Evolutionary conservation across 2,329 filamentous ascomycete genomes (phyloP).

Genomic region (Fusarium avenaceum): DNA sequence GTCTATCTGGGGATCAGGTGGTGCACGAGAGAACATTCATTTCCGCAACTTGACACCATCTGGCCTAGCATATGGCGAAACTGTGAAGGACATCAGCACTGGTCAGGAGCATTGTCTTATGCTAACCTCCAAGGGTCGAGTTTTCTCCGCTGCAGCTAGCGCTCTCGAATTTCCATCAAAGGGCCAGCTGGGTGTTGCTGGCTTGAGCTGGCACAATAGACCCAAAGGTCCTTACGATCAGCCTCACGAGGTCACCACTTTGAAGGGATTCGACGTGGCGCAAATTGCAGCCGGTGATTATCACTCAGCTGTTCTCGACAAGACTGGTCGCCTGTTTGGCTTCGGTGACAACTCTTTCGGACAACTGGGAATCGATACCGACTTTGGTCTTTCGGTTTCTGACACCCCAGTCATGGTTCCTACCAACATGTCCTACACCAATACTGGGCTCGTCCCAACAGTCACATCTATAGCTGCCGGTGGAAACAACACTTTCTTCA

Average conservation of each 20-base stretch:
- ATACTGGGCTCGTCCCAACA: conserved; percentile 71
- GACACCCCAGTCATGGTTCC: conserved; percentile 80
- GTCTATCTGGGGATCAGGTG: conserved; percentile 75
- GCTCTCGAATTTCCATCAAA: conserved; percentile 81
- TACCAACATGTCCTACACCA: conserved; percentile 78
- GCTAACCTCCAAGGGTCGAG: conserved; percentile 84
- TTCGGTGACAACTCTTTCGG: conserved; percentile 94
- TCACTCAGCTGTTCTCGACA: conserved; percentile 85
- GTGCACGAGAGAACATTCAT: conserved; percentile 63
- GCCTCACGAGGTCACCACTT: conserved; percentile 80
- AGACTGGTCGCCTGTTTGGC: conserved; percentile 81
- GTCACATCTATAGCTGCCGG: conserved; percentile 88
- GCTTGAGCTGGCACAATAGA: conserved; percentile 82
- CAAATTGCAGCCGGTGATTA: conserved; percentile 87
- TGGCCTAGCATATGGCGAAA: conserved; percentile 76
- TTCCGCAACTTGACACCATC: conserved; percentile 80
- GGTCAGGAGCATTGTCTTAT: conserved; percentile 90
- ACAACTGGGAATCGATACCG: conserved; percentile 87
- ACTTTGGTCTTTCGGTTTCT: conserved; percentile 70
- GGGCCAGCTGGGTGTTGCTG: conserved; percentile 90
- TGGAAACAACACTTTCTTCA: conserved; percentile 88
- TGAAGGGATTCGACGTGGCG: conserved; percentile 78
- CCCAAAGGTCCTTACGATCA: conserved; percentile 84
- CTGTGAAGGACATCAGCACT: conserved; percentile 78
- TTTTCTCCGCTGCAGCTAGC: conserved; percentile 90